These are phyloP conservation scores for Prunus yedoensis DNA, from an alignment of 331 rosid species.

Conservation along the genomic window DNA sequence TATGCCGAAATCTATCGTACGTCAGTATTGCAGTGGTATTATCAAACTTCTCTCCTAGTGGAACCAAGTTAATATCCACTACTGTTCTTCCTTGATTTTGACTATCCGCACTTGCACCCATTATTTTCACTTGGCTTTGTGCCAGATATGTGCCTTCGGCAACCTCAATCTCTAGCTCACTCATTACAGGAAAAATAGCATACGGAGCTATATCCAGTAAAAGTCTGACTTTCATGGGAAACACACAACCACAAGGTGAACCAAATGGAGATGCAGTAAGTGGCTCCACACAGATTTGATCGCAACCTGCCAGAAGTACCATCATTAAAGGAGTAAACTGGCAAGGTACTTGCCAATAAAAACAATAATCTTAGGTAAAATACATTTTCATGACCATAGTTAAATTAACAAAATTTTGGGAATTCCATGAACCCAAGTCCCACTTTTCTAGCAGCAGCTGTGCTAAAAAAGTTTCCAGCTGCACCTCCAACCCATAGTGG, in stretches of 20 bases:
- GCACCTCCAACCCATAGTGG: constrained; percentile 3
- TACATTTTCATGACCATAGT: background rate
- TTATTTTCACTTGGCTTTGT: constrained; percentile 92
- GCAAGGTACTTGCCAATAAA: constrained; percentile 12
- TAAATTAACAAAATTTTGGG: background rate
- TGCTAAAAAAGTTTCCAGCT: background rate
- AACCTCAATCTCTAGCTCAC: constrained; percentile 80
- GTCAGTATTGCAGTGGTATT: constrained; percentile 71
- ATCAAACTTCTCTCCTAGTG: constrained; percentile 88
- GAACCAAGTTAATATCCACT: constrained; percentile 86
- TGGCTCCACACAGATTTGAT: constrained; percentile 76
- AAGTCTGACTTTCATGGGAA: constrained; percentile 86
- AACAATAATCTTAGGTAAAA: background rate
- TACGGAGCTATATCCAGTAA: constrained; percentile 72
- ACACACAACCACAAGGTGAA: constrained; percentile 95
- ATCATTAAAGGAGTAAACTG: constrained; percentile 14
- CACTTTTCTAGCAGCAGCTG: background rate
- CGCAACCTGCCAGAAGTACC: constrained; percentile 59
- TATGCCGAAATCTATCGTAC: constrained; percentile 63
- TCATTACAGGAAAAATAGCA: constrained; percentile 74
- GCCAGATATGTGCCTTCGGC: constrained; percentile 80
- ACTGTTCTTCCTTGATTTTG: constrained; percentile 73
- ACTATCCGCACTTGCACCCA: constrained; percentile 87
- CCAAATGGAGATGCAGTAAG: constrained; percentile 79
- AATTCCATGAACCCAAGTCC: background rate